These are phyloP conservation scores for Botrytis galanthina DNA, from an alignment of 2,329 filamentous ascomycete species.

Conservation along the genomic window DNA sequence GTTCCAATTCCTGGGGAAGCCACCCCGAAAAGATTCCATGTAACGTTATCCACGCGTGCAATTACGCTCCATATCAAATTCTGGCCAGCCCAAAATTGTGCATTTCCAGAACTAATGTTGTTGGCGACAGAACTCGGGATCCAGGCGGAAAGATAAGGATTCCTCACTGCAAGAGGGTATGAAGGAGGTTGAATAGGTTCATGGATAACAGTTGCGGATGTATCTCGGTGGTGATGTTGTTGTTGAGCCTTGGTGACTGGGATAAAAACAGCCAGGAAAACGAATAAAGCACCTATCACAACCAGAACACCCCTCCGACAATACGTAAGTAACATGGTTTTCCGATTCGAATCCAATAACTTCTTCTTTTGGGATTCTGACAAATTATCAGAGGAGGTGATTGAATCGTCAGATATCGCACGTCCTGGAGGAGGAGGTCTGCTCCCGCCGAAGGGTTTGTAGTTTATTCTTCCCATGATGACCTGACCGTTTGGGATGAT, in stretches of 20 bases:
- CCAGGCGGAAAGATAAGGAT: conserved; percentile 35
- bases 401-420: not conserved
- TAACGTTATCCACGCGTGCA: conserved; percentile 36
- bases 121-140: conserved; percentile 35
- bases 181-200: conserved; percentile 17
- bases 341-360: not conserved
- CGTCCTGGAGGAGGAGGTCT: not conserved
- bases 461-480: not conserved
- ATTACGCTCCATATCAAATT: conserved; percentile 39
- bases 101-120: conserved; percentile 32
- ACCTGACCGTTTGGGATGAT: not conserved
- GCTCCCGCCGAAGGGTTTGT: conserved; percentile 1
- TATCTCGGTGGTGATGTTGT: not conserved
- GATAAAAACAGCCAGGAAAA: conserved; percentile 1
- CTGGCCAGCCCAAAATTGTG: conserved; percentile 40
- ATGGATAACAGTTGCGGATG: not conserved
- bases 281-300: not conserved
- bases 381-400: not conserved
- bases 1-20: conserved; percentile 27
- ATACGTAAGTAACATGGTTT: not conserved
- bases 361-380: not conserved
- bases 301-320: not conserved
- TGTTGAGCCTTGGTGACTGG: conserved; percentile 4
- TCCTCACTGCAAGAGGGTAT: conserved; percentile 18
- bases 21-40: conserved; percentile 39